A percentile compares a stretch with the other conserved stretches of the same genome.
Conservation (phyloP, 768 basidiomycete genomes). For the Leccinellum luteum region DNA sequence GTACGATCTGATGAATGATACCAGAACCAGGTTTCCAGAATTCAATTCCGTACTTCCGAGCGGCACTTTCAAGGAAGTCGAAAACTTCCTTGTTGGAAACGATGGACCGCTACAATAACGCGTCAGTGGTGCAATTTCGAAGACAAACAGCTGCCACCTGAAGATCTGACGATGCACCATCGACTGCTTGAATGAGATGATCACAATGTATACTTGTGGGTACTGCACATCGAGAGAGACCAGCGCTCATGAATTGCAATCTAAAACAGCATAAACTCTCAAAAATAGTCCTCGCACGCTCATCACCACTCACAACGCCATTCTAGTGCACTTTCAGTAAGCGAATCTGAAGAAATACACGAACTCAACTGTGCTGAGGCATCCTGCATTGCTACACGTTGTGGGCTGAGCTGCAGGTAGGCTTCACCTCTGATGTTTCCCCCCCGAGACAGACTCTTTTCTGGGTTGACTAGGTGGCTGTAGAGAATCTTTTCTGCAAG, state of each 20-base stretch:
- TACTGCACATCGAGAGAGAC: slow-evolving; percentile 78
- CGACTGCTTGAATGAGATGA: slow-evolving; percentile 92
- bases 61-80: slow-evolving; percentile 92
- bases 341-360: not conserved
- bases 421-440: slow-evolving; percentile 78
- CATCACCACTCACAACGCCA: slow-evolving; percentile 64
- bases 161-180: slow-evolving; percentile 84
- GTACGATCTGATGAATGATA: slow-evolving; percentile 96
- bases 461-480: slow-evolving; percentile 82
- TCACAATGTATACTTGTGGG: slow-evolving; percentile 96
- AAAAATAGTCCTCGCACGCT: not conserved
- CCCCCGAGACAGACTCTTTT: slow-evolving; percentile 60
- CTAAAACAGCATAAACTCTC: slow-evolving; percentile 36
- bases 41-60: slow-evolving; percentile 90
- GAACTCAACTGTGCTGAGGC: slow-evolving; percentile 78
- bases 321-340: slow-evolving; percentile 44
- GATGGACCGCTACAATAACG: slow-evolving; percentile 63
- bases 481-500: slow-evolving; percentile 99
- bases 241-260: slow-evolving; percentile 98
- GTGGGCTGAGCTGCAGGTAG: slow-evolving; percentile 87
- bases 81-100: slow-evolving; percentile 94
- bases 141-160: slow-evolving; percentile 45
- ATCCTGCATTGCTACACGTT: slow-evolving; percentile 98
- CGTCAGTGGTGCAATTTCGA: not conserved
- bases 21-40: slow-evolving; percentile 94